These are phyloP conservation scores for Colletotrichum eleusines DNA, from an alignment of 2,329 filamentous ascomycete species.

Conservation along the genomic window DNA sequence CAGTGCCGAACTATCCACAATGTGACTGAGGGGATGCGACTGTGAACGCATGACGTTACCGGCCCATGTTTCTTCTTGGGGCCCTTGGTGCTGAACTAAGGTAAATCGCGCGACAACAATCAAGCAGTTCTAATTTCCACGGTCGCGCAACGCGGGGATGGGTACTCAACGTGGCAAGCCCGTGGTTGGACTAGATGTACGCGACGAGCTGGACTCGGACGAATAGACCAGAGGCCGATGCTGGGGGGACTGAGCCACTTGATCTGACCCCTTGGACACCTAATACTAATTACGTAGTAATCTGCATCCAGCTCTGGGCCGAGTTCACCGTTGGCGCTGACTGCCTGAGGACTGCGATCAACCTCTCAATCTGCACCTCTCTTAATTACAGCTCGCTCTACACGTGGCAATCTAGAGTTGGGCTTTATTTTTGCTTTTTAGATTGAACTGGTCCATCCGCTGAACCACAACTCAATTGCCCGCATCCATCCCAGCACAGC, in stretches of 20 bases:
- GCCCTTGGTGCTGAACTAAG: constrained; percentile 7
- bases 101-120: background rate
- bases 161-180: background rate
- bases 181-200: background rate
- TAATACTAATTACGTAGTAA: background rate
- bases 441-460: background rate
- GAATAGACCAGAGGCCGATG: background rate
- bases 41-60: constrained; percentile 18
- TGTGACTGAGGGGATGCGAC: background rate
- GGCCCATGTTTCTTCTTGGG: constrained; percentile 13
- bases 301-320: constrained; percentile 20
- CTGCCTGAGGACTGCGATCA: constrained; percentile 6
- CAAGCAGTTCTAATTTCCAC: background rate
- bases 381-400: background rate
- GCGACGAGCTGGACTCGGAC: background rate
- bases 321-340: constrained; percentile 25
- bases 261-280: constrained; percentile 9
- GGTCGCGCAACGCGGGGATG: background rate
- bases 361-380: constrained; percentile 6
- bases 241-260: constrained; percentile 14
- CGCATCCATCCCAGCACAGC: constrained; percentile 23
- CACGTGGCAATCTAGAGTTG: constrained; percentile 26
- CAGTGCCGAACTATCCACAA: constrained; percentile 15
- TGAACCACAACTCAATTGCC: background rate
- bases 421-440: constrained; percentile 14